A percentile compares a stretch with the other conserved stretches of the same genome.
Evolutionary conservation across 257 asterid genomes (phyloP).

Genomic region (Solanum pennellii): DNA sequence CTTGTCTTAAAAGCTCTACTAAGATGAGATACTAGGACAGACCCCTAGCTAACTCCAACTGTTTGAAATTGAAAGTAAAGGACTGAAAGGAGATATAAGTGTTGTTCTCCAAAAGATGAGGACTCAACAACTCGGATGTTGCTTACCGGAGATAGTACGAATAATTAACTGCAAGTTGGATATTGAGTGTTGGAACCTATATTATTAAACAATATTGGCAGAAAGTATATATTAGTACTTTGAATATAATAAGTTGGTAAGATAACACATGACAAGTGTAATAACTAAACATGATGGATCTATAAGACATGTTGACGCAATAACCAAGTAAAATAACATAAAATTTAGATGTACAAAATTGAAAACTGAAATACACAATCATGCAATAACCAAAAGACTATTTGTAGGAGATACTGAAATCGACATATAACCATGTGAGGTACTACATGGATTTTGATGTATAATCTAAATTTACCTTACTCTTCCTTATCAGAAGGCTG

Average conservation of each 20-base stretch:
- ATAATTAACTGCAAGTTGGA: too few species aligned
- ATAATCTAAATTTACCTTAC: not conserved
- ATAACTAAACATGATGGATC: not conserved
- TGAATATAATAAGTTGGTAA: not conserved
- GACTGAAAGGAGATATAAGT: not conserved
- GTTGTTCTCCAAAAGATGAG: too few species aligned
- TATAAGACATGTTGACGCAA: not conserved
- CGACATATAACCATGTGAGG: not conserved
- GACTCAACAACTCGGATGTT: too few species aligned
- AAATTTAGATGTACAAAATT: too few species aligned
- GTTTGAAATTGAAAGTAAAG: not conserved
- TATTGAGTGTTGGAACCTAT: too few species aligned
- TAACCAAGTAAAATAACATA: not conserved
- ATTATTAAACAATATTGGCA: too few species aligned
- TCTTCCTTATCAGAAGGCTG: not conserved
- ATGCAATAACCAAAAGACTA: not conserved
- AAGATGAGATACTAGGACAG: not conserved
- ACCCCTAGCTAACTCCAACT: not conserved
- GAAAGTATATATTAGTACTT: too few species aligned
- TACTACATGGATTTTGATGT: not conserved
- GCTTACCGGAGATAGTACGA: too few species aligned
- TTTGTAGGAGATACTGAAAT: not conserved
- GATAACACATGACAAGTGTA: not conserved
- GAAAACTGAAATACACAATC: not conserved
- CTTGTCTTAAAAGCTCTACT: not conserved